These are phyloP conservation scores for Penstemon davidsonii DNA, from an alignment of 257 asterid species.

Conservation along the genomic window DNA sequence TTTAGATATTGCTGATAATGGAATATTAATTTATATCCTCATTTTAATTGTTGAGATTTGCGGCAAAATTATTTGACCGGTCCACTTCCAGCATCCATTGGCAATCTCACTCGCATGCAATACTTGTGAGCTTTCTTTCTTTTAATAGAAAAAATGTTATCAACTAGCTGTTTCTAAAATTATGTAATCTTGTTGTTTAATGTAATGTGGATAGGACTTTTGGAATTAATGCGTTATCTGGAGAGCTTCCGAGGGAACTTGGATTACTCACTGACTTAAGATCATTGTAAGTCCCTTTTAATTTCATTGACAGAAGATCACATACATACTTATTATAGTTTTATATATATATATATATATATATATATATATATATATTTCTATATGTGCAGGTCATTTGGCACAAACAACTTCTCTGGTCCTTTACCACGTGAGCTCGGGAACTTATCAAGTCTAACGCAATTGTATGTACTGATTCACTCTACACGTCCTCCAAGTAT, in stretches of 20 bases:
- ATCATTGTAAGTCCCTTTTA: conserved; percentile 46
- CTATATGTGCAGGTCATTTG: conserved; percentile 40
- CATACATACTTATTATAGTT: too few species aligned
- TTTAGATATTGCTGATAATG: not conserved
- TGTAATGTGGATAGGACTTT: conserved; percentile 42
- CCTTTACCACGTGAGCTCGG: conserved; percentile 75
- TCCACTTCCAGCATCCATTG: conserved; percentile 54
- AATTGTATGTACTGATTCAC: conserved; percentile 46
- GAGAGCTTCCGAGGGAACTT: conserved; percentile 69
- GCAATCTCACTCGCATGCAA: conserved; percentile 61
- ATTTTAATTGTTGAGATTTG: conserved; percentile 48
- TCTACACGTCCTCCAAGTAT: not conserved
- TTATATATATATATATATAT: too few species aligned
- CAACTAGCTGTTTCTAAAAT: not conserved
- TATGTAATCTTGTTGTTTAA: not conserved
- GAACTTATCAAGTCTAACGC: conserved; percentile 46
- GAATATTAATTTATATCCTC: not conserved
- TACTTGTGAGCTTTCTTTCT: conserved; percentile 50
- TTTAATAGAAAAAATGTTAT: not conserved
- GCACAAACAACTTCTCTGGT: conserved; percentile 77
- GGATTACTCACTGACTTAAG: conserved; percentile 58
- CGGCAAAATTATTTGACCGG: conserved; percentile 64
- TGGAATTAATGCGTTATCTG: conserved; percentile 63
- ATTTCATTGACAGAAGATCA: not conserved
- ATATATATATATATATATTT: conserved; percentile 1